These are phyloP conservation scores for Fusarium penzigii DNA, from an alignment of 2,329 filamentous ascomycete species.

Conservation along the genomic window DNA sequence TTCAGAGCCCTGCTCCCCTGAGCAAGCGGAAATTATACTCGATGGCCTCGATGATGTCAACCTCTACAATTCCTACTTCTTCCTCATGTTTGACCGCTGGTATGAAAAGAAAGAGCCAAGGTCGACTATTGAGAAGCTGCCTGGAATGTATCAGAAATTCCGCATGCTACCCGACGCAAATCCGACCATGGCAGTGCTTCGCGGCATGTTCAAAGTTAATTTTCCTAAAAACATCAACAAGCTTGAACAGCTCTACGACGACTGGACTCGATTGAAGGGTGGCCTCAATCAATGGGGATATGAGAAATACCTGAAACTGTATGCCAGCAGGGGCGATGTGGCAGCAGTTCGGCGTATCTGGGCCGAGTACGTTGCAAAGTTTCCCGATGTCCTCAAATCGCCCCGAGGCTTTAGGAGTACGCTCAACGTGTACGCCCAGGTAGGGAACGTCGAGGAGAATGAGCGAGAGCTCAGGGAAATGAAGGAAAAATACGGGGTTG, in stretches of 20 bases:
- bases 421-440: slow-evolving; percentile 70
- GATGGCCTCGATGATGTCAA: slow-evolving; percentile 38
- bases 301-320: slow-evolving; percentile 50
- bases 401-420: slow-evolving; percentile 55
- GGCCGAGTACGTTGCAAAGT: slow-evolving; percentile 42
- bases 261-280: slow-evolving; percentile 47
- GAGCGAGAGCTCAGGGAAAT: slow-evolving; percentile 65
- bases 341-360: slow-evolving; percentile 47
- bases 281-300: slow-evolving; percentile 47
- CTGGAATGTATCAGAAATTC: slow-evolving; percentile 48
- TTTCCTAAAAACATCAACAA: slow-evolving; percentile 40
- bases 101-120: slow-evolving; percentile 30
- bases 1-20: slow-evolving; percentile 35
- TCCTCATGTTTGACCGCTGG: slow-evolving; percentile 32
- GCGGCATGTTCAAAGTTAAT: slow-evolving; percentile 47
- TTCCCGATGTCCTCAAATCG: slow-evolving; percentile 35
- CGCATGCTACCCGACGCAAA: slow-evolving; percentile 41
- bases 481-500: slow-evolving; percentile 51
- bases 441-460: slow-evolving; percentile 62
- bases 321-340: slow-evolving; percentile 51
- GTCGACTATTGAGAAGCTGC: slow-evolving; percentile 35
- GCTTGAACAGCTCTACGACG: slow-evolving; percentile 48
- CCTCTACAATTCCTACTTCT: slow-evolving; percentile 48
- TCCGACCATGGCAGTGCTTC: slow-evolving; percentile 42
- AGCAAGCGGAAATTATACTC: slow-evolving; percentile 41